Base-by-base conservation (phyloP, 495 filamentous ascomycete genomes). In the Amniculicola lignicola region DNA sequence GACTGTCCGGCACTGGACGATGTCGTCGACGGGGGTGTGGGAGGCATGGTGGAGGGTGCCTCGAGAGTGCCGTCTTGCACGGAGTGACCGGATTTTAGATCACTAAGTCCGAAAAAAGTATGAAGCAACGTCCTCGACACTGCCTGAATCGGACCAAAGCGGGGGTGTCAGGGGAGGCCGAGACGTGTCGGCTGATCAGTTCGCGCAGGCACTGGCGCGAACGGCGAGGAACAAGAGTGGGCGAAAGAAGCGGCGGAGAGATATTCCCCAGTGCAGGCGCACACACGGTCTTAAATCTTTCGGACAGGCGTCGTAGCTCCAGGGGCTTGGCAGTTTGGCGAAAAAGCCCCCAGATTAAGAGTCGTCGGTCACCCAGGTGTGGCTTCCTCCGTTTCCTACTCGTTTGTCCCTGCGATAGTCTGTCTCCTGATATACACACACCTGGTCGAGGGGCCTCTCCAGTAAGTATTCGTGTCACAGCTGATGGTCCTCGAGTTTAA, bases 11-110 rank as follows among this genome's bases (percentile, higher is more conserved):
- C 84, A 62, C 80, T 87, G 12, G 89, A 90, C 0, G 86, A 84
- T 10, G 82, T 83, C 48, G 88, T 86, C 23, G 92, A 96, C n/a
- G 89, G 87, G 51, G 93, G 91, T 52, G 92, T 95, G 31, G 91
- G 90, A 48, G 87, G 83, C 91, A 95, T 92, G 58, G 58, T 68
- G 27, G 25, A n/a, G n/a, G n/a, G n/a, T n/a, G n/a, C n/a, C n/a
- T n/a, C n/a, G 27, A 28, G 18, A 4, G n/a, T 37, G 2, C 3
- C 21, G 28, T 44, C 27, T 29, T n/a, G n/a, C 15, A 42, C 54
- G 54, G 60, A 51, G 50, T 5, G 49, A 54, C 45, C 60, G 60
- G 60, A 47, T 24, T 63, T 63, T 59, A 62, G 40, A 40, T 27
- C n/a, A 45, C 24, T 59, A 64, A 64, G 33, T 64, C 61, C 61